These are phyloP conservation scores for Gossypium stocksii DNA, from an alignment of 345 rosid genomes.

Conservation along the genomic window DNA sequence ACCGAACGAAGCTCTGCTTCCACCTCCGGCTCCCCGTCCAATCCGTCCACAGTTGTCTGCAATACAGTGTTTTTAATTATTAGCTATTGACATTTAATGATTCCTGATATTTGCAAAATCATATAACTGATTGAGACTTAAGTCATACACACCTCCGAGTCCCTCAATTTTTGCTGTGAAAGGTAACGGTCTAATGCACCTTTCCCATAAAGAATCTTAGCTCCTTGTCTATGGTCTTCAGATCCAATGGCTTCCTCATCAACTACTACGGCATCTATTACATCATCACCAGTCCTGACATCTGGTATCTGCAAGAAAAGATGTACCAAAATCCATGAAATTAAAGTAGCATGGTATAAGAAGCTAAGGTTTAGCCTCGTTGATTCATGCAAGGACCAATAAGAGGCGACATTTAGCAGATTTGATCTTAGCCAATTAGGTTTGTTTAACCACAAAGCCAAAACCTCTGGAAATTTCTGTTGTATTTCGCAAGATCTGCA, in stretches of 20 bases:
- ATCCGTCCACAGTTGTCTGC: conserved; percentile 49
- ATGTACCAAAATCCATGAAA: not conserved
- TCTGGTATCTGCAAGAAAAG: conserved; percentile 70
- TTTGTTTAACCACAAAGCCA: not conserved
- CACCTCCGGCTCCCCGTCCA: conserved; percentile 63
- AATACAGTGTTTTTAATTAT: conserved; percentile 6
- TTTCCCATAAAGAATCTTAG: conserved; percentile 77
- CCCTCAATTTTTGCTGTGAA: conserved; percentile 41
- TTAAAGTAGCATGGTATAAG: not conserved
- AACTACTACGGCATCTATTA: conserved; percentile 85
- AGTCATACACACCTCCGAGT: conserved; percentile 25
- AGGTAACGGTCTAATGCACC: conserved; percentile 72
- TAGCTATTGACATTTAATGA: conserved; percentile 5
- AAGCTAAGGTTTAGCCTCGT: not conserved
- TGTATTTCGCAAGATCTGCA: not conserved
- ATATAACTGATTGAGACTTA: not conserved
- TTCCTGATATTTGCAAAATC: not conserved
- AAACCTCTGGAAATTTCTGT: not conserved
- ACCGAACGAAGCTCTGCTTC: conserved; percentile 67
- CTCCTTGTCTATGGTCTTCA: conserved; percentile 54
- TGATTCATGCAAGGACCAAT: not conserved
- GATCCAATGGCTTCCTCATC: conserved; percentile 75
- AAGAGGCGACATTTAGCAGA: not conserved
- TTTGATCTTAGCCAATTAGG: too few relatives aligned
- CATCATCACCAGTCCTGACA: conserved; percentile 52